Base-by-base conservation (phyloP, 192 early-diverging fungal species). In the Rhizoclosmatium globosum region DNA sequence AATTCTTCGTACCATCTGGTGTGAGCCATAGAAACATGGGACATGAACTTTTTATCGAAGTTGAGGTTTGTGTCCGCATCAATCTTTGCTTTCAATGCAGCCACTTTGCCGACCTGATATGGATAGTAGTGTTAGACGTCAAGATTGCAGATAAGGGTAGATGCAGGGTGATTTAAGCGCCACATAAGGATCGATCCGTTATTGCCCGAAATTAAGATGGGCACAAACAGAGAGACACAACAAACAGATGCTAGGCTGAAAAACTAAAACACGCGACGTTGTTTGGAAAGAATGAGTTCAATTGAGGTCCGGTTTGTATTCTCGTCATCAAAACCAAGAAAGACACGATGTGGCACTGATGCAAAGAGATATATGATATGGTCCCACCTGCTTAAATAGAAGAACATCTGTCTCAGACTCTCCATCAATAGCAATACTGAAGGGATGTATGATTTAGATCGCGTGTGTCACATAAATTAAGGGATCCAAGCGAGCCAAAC, bases 21-120 rank as follows among this genome's bases (percentile, higher is more conserved):
- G 86, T 99, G 98, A 75, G 98, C 97, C 93, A 99, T 99, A 81
- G 90, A 89, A 58, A 93, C 92, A 89, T 99, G 98, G 71, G 87
- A 87, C 68, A 90, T 90, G 84, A 96, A 98, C n/a, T 89, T 91
- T 86, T 95, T 94, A 83, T 81, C 76, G 78, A 92, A 89, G 82
- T 98, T 90, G 65, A 95, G 73, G 53, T 77, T 73, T 65, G 88
- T 85, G 80, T 94, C 92, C 48, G 87, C 89, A 59, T 89, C 85
- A 47, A 99, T 92, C 83, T 95, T 88, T 82, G 93, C 92, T 71
- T 91, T 91, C 76, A 99, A 87, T 21, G 94, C 92, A 21, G 89
- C 89, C 17, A 99, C 98, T 87, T 98, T 98, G 76, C 98, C 98
- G 78, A 99, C 97, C 79, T 89, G n/a, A 47, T 21, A n/a, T n/a